Percentiles rank a stretch among this genome's conserved stretches.
These are phyloP conservation scores for Eucalyptus fibrosa DNA, from an alignment of 345 rosid genomes.

Conservation along the genomic window DNA sequence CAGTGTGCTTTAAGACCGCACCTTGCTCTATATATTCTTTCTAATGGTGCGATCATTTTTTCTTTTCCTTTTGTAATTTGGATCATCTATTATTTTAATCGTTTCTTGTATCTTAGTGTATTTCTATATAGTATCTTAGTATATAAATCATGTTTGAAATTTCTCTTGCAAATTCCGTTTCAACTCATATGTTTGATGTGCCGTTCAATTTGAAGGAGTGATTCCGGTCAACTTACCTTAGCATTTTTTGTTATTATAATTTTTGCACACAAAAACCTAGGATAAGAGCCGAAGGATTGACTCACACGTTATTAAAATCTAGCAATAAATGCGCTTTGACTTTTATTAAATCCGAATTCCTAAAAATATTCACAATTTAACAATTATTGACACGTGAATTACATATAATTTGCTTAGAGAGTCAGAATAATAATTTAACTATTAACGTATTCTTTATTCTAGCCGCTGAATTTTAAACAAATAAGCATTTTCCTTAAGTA, in stretches of 20 bases:
- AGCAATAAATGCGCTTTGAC: fast-evolving
- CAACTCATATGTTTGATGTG: too few species aligned
- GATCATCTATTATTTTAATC: fast-evolving
- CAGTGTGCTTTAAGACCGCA: not conserved
- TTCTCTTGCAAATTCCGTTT: too few species aligned
- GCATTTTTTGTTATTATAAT: too few species aligned
- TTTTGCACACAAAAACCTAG: not conserved
- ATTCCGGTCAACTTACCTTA: fast-evolving
- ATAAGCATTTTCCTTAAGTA: not conserved
- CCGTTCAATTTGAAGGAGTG: fast-evolving
- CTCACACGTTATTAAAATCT: not conserved
- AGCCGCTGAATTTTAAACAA: not conserved
- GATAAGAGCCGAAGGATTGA: not conserved
- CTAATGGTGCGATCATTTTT: too few species aligned
- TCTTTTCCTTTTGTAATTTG: not conserved
- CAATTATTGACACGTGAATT: not conserved
- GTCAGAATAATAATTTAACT: fast-evolving
- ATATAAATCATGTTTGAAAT: not conserved
- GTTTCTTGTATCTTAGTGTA: not conserved
- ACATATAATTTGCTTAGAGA: not conserved
- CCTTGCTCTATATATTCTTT: not conserved
- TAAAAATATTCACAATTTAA: not conserved
- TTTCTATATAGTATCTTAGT: not conserved
- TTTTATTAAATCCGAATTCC: not conserved
- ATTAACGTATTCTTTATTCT: fast-evolving